Evolutionary conservation across 2,329 filamentous ascomycete species (phyloP), one percentile per base, ranked within the genome.

Genomic region (Alternaria brassicae): DNA sequence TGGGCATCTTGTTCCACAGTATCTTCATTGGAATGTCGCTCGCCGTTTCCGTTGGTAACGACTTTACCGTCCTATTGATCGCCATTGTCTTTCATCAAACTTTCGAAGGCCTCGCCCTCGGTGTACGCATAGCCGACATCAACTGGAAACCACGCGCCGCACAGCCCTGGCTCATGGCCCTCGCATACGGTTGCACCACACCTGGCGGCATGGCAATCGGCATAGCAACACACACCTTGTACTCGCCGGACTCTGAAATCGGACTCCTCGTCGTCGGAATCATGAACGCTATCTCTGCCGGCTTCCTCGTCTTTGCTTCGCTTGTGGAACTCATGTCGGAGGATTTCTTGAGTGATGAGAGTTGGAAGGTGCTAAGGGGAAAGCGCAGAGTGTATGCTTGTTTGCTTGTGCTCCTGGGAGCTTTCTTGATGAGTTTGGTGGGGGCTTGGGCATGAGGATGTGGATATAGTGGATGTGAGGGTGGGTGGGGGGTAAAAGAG

Each of bases 31-130:
- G 86, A 6, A 79, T 88, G 49, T 87, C 86, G 50, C 79, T 88
- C 2, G 85, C 83, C 12, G 84, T 86, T 1, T 79, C 82, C 0
- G 84, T 85, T 17, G 73, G 73, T 3, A 76, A 80, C 1, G 85
- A 87, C 56, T 88, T 88, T 70, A 73, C 76, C 5, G 84, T 85
- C 0, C 77, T 88, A 2, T 87, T 87, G 67, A 83, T 85, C 1
- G 86, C 88, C 21, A 79, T 89, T 2, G 82, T 86, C 34, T 88
- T 88, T 72, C 86, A 88, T 61, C 86, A 96, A 79, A 92, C 91
- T 1, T 96, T 96, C 65, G 92, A 96, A 79, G 92, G 92, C 2
- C 87, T 96, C 13, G 92, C 92, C 0, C 85, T 96, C 4, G 92
- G 92, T 6, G 91, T 91, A 41, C 90, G 92, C 58, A 96, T 96